These are phyloP conservation scores for Mikania micrantha DNA, from an alignment of 129 eudicot genomes.

Conservation along the genomic window DNA sequence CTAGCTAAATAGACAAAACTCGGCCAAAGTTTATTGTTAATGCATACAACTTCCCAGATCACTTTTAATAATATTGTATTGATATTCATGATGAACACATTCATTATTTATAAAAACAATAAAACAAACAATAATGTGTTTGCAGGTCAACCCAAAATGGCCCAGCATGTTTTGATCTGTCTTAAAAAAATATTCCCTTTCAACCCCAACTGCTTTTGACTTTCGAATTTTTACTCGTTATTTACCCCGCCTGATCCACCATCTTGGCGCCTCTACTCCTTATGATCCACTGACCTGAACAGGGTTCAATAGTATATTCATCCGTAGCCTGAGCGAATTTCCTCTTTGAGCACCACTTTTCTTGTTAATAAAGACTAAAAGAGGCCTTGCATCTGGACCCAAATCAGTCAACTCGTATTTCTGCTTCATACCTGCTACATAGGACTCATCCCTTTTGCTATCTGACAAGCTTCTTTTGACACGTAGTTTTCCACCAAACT, in stretches of 20 bases:
- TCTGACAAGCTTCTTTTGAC: slow-evolving; percentile 56
- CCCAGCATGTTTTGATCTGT: too few relatives aligned
- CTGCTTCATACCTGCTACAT: slow-evolving; percentile 46
- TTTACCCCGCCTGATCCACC: too few relatives aligned
- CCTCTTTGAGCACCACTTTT: slow-evolving; percentile 99
- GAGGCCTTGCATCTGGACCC: slow-evolving; percentile 92
- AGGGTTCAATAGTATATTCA: slow-evolving; percentile 89
- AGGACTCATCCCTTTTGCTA: slow-evolving; percentile 43
- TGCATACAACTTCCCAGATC: background rate
- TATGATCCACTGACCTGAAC: slow-evolving; percentile 69
- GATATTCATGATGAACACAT: background rate
- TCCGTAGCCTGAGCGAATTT: slow-evolving; percentile 69
- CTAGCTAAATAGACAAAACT: background rate
- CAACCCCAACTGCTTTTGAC: too few relatives aligned
- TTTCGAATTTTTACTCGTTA: too few relatives aligned
- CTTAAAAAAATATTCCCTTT: too few relatives aligned
- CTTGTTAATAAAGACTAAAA: slow-evolving; percentile 82
- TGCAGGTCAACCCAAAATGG: too few relatives aligned
- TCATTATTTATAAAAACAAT: too few relatives aligned
- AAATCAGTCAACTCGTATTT: slow-evolving; percentile 74
- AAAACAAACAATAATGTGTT: too few relatives aligned
- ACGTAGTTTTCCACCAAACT: slow-evolving; percentile 41
- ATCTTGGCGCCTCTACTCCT: background rate
- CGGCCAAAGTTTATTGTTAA: background rate
- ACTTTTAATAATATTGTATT: too few relatives aligned